Evolutionary conservation across 2,329 filamentous ascomycete genomes (phyloP), one percentile per base, ranked within the genome.

Genomic region (Chaetomium sp.): DNA sequence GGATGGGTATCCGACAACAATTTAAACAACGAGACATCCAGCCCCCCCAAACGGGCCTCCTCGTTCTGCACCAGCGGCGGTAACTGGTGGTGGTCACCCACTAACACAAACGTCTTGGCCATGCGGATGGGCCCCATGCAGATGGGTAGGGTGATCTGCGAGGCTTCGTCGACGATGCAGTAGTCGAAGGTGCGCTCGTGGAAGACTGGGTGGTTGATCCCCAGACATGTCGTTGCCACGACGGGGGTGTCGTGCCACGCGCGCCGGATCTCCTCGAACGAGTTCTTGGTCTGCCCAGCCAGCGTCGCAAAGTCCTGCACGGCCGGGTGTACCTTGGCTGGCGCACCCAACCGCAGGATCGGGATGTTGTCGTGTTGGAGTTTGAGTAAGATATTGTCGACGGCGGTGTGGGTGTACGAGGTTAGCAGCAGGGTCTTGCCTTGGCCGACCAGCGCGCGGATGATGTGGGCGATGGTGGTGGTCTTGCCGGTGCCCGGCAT

Each of bases 401-500:
- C 94, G 3, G 94, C 94, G 1, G 91, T 96, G 68, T 99, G 94
- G 0, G 94, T 99, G 69, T 97, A 97, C 0, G 91, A 96, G 0
- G 94, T 95, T 42, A 99, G 76, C 6, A 99, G 76, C 11, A 99
- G 91, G 54, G 88, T 95, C 73, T 97, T 97, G 9, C 90, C 88
- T 69, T 95, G 89, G 0, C 87, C 84, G 5, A 94, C 87, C 35
- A 99, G 77, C 0, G 92, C 89, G 45, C 89, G 86, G 65, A 99
- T 97, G 63, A 99, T 96, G 68, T 97, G 91, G 5, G 92, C 91
- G 66, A 99, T 97, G 0, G 94, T 99, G 0, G 94, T 99, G 2
- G 94, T 99, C 72, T 99, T 99, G 56, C 94, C 94, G 0, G 94
- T 99, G 6, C 94, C 94, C 1, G 94, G 94, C 94, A 99, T 99